A percentile compares a stretch with the other conserved stretches of the same genome.
phyloP scores from a whole-genome alignment of 2,329 filamentous ascomycete genomes.

The Pseudogymnoascus sp. region DNA sequence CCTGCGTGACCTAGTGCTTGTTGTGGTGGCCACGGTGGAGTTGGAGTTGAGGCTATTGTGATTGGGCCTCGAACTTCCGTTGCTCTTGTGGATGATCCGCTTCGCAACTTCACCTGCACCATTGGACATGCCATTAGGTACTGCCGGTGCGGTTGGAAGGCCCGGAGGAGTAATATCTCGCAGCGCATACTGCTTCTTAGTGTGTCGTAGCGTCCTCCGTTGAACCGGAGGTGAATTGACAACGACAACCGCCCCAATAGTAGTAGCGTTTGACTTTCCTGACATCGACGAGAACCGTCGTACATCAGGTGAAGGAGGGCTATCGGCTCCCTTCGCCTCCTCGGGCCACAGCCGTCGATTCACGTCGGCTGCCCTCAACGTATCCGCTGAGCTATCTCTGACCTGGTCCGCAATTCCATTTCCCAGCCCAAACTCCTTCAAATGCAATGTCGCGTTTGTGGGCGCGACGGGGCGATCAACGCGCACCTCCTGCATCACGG shows the following conservation, averaged over 20 bases:
- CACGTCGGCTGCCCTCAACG: neutral
- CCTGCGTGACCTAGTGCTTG: conserved; percentile 48
- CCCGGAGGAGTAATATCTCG: conserved; percentile 36
- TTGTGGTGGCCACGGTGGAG: conserved; percentile 39
- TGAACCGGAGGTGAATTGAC: conserved; percentile 42
- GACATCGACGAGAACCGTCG: conserved; percentile 48
- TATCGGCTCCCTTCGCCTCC: conserved; percentile 17
- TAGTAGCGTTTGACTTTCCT: conserved; percentile 46
- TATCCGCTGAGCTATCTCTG: neutral
- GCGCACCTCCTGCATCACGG: conserved; percentile 34
- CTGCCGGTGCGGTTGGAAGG: conserved; percentile 20
- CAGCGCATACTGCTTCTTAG: conserved; percentile 47
- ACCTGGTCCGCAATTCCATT: conserved; percentile 35
- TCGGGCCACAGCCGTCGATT: conserved; percentile 13
- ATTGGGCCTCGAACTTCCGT: conserved; percentile 4
- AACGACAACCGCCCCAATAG: conserved; percentile 50
- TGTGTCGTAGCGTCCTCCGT: conserved; percentile 52
- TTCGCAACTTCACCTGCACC: neutral
- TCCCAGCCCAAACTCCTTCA: conserved; percentile 36
- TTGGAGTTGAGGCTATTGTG: conserved; percentile 41
- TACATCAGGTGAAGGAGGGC: conserved; percentile 30
- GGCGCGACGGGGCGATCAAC: conserved; percentile 43
- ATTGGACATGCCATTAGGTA: neutral
- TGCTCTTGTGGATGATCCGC: conserved; percentile 2
- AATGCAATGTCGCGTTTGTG: conserved; percentile 43